These are phyloP conservation scores for Xylaria sp. DNA, from an alignment of 2,329 filamentous ascomycete species.

Conservation along the genomic window DNA sequence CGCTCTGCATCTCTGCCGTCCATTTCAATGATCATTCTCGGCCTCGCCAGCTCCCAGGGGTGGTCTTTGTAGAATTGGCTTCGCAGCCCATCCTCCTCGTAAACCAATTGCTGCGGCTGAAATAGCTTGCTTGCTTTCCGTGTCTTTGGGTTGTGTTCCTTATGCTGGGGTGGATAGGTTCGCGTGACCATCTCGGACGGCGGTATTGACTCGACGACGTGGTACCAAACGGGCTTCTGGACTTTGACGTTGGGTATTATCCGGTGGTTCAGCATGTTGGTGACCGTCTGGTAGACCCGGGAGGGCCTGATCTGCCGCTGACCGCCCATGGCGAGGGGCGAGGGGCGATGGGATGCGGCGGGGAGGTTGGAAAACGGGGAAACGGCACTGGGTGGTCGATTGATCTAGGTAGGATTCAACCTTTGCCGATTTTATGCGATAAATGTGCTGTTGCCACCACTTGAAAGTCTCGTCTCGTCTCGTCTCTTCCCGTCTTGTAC, in stretches of 20 bases:
- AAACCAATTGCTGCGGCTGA: conserved; percentile 79
- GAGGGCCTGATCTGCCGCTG: conserved; percentile 53
- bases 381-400: background rate
- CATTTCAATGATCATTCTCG: conserved; percentile 83
- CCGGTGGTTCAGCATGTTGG: conserved; percentile 52
- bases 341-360: conserved; percentile 3
- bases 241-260: conserved; percentile 47
- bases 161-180: conserved; percentile 62
- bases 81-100: conserved; percentile 86
- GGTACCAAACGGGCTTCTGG: conserved; percentile 61
- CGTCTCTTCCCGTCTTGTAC: background rate
- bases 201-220: conserved; percentile 63
- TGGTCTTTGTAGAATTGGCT: conserved; percentile 90
- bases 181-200: conserved; percentile 69
- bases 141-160: conserved; percentile 56
- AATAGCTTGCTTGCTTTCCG: conserved; percentile 81
- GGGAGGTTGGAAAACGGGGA: background rate
- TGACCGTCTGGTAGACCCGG: conserved; percentile 58
- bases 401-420: background rate
- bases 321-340: conserved; percentile 50
- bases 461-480: background rate
- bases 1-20: conserved; percentile 83
- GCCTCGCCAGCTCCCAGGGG: conserved; percentile 95
- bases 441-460: conserved; percentile 1
- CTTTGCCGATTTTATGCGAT: background rate